Evolutionary conservation across 2,329 filamentous ascomycete genomes (phyloP), one percentile per base, ranked within the genome.

Genomic region (Aspergillus ruber): DNA sequence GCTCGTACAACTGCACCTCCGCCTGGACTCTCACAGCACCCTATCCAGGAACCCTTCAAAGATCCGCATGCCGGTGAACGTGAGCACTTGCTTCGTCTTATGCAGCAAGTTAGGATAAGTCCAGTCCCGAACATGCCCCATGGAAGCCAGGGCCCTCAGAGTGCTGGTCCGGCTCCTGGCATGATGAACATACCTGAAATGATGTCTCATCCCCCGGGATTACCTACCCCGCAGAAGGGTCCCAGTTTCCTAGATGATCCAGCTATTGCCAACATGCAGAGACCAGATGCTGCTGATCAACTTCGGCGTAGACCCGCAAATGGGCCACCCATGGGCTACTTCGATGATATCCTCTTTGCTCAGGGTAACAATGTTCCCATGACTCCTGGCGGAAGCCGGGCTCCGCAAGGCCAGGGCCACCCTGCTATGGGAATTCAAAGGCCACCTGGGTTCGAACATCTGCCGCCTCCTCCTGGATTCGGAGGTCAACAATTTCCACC

Each of bases 31-130:
- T 55, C 65, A 9, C 66, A 68, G 42, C 57, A 55, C 45, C 50
- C 66, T 25, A 47, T 55, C 5, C 57, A 63, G 27, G 55, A 57
- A 68, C 27, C 64, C 66, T 52, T 67, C 48, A 64, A 68, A 64
- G 61, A 72, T 51, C 47, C 71, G 59, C 68, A 64, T 53, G 61
- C 52, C 63, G 81, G 76, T 57, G 87, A 91, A 57, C 81, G 85
- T n/a, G 86, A 94, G 54, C 90, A 93, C 63, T 73, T 95, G 43
- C 87, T 95, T 68, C 86, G 84, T 51, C 76, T 95, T 25, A 93
- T 95, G 87, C 81, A 85, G 56, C 76, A 79, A 59, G 72, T 75
- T 13, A 65, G 64, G 39, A 58, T 71, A 27, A 64, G 59, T 35
- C 50, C 66, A 45, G 46, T 52, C 50, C 42, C 47, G 21, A 54